Base-by-base conservation (phyloP, 2,329 filamentous ascomycete species). In the Fusarium bactridioides region DNA sequence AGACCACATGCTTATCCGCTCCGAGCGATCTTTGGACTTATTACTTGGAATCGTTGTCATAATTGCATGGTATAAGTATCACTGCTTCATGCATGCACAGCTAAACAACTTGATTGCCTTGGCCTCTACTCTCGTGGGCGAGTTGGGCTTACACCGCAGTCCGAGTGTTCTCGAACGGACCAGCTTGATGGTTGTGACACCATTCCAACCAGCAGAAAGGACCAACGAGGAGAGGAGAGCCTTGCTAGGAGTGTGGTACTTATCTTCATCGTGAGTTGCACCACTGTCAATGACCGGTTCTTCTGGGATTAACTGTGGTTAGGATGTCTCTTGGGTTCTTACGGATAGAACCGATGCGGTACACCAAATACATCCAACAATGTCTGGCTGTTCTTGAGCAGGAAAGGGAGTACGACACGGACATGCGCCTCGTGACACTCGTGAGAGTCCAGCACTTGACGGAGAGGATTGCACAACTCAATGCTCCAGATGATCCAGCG, bases 171-270 rank as follows among this genome's bases (percentile, higher is more conserved):
- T 82, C 6, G 85, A 87, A 64, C 81, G 83, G 38, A 83, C 82
- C 1, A 82, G 80, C 33, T 68, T 86, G 13, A 80, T 86, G 77
- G 80, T 85, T 7, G 78, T 83, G 6, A 78, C 83, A 27, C 83
- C 83, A 0, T 80, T 81, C 21, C 74, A 80, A 35, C 80, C 82
- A 1, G 78, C 74, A 27, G 76, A 78, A 5, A 82, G 86, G 8
- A 86, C 84, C 0, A 83, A 86, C 12, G 87, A 89, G 43, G 87
- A 89, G 67, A 81, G 84, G 15, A 82, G 88, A n/a, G 82, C 84
- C 0, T 79, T 89, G 1, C 79, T 88, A 2, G 88, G 86, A 0
- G 84, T 86, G 4, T 90, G 87, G 84, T 89, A 88, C 65, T 68
- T 89, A 35, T 84, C 82, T 19, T 88, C 86, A 15, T 82, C 83